Evolutionary conservation across 805 yeast species (phyloP).

Genomic region (Pichia thaimueangensis): DNA sequence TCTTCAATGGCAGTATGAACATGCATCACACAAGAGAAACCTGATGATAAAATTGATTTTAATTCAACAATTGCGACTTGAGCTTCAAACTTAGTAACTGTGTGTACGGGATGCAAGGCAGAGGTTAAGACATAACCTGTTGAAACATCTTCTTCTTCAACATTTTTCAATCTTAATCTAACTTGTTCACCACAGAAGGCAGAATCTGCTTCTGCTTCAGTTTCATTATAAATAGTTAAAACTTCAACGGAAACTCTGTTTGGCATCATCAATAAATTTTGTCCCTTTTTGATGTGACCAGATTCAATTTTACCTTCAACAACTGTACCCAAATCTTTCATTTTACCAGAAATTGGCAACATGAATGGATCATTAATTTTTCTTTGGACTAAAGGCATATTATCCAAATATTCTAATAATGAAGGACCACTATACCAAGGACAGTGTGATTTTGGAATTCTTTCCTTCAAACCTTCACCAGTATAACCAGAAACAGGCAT

Average conservation of each 20-base stretch:
- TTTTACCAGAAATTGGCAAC: slow-evolving; percentile 91
- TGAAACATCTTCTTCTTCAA: slow-evolving; percentile 93
- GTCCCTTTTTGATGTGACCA: slow-evolving; percentile 83
- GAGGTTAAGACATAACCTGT: slow-evolving; percentile 91
- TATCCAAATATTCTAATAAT: slow-evolving; percentile 81
- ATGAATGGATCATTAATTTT: slow-evolving; percentile 91
- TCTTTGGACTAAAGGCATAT: slow-evolving; percentile 75
- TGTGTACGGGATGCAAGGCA: slow-evolving; percentile 78
- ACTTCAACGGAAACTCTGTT: slow-evolving; percentile 81
- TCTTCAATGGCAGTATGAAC: slow-evolving; percentile 98
- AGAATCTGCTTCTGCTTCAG: slow-evolving; percentile 85
- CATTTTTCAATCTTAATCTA: slow-evolving; percentile 84
- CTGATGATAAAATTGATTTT: slow-evolving; percentile 88
- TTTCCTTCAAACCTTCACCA: slow-evolving; percentile 92
- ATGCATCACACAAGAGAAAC: slow-evolving; percentile 98
- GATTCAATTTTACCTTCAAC: slow-evolving; percentile 98
- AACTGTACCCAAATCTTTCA: slow-evolving; percentile 95
- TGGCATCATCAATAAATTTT: slow-evolving; percentile 82
- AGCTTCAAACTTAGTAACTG: slow-evolving; percentile 88
- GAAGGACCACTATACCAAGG: slow-evolving; percentile 97
- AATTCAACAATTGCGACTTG: slow-evolving; percentile 96
- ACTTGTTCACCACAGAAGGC: slow-evolving; percentile 98
- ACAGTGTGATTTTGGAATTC: slow-evolving; percentile 61
- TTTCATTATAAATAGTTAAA: slow-evolving; percentile 82
- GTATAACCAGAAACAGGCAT: slow-evolving; percentile 99